These are phyloP conservation scores for Atkinsonella hypoxylon DNA, from an alignment of 2,329 filamentous ascomycete genomes.

Conservation along the genomic window DNA sequence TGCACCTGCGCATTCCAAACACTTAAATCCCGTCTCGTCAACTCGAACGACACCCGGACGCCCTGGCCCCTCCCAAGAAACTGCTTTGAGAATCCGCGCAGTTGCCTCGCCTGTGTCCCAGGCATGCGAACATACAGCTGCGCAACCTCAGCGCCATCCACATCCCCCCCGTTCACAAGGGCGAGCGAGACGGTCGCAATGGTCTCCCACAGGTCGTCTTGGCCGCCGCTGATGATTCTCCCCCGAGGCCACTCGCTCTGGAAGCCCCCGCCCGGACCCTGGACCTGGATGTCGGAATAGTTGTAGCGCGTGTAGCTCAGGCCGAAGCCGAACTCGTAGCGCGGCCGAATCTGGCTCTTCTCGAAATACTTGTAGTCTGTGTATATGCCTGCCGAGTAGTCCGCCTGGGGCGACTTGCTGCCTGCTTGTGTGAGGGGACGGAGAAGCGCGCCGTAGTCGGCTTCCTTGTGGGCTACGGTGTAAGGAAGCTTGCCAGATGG, in stretches of 20 bases:
- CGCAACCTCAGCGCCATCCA: slow-evolving; percentile 33
- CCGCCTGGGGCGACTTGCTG: slow-evolving; percentile 35
- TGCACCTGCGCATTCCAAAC: slow-evolving; percentile 51
- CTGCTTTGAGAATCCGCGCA: slow-evolving; percentile 54
- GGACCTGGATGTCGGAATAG: slow-evolving; percentile 30
- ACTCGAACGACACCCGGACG: slow-evolving; percentile 34
- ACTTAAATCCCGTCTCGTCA: slow-evolving; percentile 54
- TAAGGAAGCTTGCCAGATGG: slow-evolving; percentile 50
- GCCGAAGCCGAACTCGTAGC: slow-evolving; percentile 46
- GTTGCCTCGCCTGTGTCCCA: slow-evolving; percentile 37
- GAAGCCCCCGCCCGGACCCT: slow-evolving; percentile 10
- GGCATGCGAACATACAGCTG: slow-evolving; percentile 39
- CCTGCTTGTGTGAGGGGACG: slow-evolving; percentile 32
- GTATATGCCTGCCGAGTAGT: slow-evolving; percentile 39
- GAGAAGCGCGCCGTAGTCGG: slow-evolving; percentile 40
- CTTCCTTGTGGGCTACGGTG: slow-evolving; percentile 43
- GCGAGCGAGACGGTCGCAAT: slow-evolving; percentile 26
- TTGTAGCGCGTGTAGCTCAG: slow-evolving; percentile 43
- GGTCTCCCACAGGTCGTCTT: slow-evolving; percentile 35
- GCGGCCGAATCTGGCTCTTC: slow-evolving; percentile 31
- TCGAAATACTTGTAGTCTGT: slow-evolving; percentile 46
- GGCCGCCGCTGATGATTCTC: slow-evolving; percentile 30
- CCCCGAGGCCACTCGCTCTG: slow-evolving; percentile 26
- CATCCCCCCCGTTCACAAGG: slow-evolving; percentile 29
- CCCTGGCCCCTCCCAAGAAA: slow-evolving; percentile 33